These are phyloP conservation scores for Sorghum bicolor DNA, from an alignment of 176 grass and related monocot species.

Conservation along the genomic window DNA sequence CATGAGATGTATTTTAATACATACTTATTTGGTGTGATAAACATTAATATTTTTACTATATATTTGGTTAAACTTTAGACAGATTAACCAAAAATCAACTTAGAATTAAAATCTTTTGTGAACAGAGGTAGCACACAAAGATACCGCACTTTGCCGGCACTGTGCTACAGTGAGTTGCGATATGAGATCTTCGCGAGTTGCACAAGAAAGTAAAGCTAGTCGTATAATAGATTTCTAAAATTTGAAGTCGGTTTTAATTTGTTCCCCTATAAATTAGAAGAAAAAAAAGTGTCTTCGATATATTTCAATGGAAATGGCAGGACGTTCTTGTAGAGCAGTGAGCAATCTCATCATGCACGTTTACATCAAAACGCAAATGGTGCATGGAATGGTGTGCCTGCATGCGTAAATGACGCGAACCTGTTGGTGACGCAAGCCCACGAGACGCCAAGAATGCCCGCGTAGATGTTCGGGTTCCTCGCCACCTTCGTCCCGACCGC, in stretches of 20 bases:
- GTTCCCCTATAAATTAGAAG: background rate
- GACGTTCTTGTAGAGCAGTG: background rate
- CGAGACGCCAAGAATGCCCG: constrained; percentile 63
- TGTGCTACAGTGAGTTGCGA: background rate
- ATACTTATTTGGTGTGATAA: too few relatives aligned
- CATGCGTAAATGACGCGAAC: background rate
- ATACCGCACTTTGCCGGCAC: too few relatives aligned
- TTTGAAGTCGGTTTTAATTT: background rate
- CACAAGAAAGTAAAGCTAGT: background rate
- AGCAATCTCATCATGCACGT: background rate
- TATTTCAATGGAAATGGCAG: background rate
- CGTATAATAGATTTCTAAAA: background rate
- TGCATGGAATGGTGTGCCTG: background rate
- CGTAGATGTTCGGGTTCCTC: constrained; percentile 70
- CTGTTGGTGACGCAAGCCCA: constrained; percentile 60
- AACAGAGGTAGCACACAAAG: too few relatives aligned
- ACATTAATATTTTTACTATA: too few relatives aligned
- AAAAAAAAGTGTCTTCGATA: background rate
- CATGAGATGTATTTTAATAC: too few relatives aligned
- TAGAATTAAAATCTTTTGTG: too few relatives aligned
- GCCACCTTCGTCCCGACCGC: constrained; percentile 59
- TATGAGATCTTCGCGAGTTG: background rate
- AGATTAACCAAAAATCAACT: too few relatives aligned
- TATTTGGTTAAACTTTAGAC: too few relatives aligned
- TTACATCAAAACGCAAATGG: background rate